phyloP scores from a whole-genome alignment of 1,284 basidiomycete species.

The Mycena sp. region DNA sequence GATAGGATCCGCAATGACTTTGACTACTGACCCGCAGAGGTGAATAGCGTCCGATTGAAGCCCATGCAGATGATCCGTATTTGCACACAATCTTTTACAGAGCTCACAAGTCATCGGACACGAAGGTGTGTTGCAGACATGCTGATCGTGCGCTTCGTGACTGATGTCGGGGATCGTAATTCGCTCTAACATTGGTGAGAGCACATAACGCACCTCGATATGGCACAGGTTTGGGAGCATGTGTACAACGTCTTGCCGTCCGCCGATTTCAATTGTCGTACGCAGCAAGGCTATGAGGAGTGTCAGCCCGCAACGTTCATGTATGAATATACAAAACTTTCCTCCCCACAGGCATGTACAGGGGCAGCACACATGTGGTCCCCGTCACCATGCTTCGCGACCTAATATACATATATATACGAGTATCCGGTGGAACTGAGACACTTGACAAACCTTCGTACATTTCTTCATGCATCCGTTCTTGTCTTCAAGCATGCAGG shows the following conservation, averaged over 20 bases:
- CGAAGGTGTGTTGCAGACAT: slow-evolving; percentile 58
- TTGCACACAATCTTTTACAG: slow-evolving; percentile 62
- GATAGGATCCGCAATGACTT: not conserved
- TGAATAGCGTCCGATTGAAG: slow-evolving; percentile 53
- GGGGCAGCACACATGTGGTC: slow-evolving; percentile 65
- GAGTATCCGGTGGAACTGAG: not conserved
- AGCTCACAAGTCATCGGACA: slow-evolving; percentile 66
- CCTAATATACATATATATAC: slow-evolving; percentile 47
- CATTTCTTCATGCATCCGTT: slow-evolving; percentile 64
- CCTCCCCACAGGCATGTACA: slow-evolving; percentile 65
- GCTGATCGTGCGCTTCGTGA: slow-evolving; percentile 54
- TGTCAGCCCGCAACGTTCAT: not conserved
- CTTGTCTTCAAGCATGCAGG: slow-evolving; percentile 54
- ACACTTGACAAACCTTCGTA: slow-evolving; percentile 11
- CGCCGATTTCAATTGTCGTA: slow-evolving; percentile 46
- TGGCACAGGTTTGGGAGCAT: slow-evolving; percentile 57
- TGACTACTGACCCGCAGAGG: slow-evolving; percentile 63
- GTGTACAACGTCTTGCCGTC: slow-evolving; percentile 48
- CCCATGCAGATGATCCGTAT: slow-evolving; percentile 64
- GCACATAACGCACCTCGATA: slow-evolving; percentile 52
- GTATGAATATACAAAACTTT: slow-evolving; percentile 32
- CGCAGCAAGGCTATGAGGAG: slow-evolving; percentile 55
- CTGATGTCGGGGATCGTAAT: slow-evolving; percentile 44
- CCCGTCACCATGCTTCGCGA: slow-evolving; percentile 50
- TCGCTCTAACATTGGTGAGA: not conserved